These are phyloP conservation scores for Melanogaster broomeanus DNA, from an alignment of 768 basidiomycete genomes.

Conservation along the genomic window DNA sequence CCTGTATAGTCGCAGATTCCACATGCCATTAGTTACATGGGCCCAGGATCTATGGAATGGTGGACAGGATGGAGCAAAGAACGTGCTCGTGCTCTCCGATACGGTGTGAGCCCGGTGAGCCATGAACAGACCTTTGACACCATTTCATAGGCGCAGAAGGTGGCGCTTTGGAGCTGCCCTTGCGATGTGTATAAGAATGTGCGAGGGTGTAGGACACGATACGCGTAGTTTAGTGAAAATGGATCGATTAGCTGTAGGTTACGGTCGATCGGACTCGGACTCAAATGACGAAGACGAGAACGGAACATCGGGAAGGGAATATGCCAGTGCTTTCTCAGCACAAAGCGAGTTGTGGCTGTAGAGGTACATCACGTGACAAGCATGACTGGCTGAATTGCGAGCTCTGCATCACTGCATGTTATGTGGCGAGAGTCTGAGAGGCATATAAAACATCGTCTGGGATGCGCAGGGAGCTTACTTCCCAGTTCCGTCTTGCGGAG, in stretches of 20 bases:
- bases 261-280: too few relatives aligned
- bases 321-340: too few relatives aligned
- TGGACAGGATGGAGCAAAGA: neutral
- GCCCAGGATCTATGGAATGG: neutral
- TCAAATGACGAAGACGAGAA: too few relatives aligned
- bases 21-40: neutral
- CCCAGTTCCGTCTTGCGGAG: slow-evolving; percentile 8
- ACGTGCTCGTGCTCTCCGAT: too few relatives aligned
- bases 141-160: neutral
- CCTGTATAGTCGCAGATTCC: neutral
- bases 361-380: neutral
- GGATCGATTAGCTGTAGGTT: too few relatives aligned
- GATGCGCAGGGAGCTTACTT: slow-evolving; percentile 11
- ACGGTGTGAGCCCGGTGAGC: neutral
- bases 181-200: neutral
- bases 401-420: neutral
- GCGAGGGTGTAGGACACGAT: neutral
- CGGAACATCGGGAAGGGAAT: too few relatives aligned
- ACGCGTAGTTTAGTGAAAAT: neutral
- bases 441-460: slow-evolving; percentile 15
- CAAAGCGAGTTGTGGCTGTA: too few relatives aligned
- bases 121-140: neutral
- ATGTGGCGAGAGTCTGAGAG: too few relatives aligned
- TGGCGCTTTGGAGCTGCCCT: too few relatives aligned
- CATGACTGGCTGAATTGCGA: too few relatives aligned